These are phyloP conservation scores for Vaccinium macrocarpon DNA, from an alignment of 148 eudicot species.

Conservation along the genomic window DNA sequence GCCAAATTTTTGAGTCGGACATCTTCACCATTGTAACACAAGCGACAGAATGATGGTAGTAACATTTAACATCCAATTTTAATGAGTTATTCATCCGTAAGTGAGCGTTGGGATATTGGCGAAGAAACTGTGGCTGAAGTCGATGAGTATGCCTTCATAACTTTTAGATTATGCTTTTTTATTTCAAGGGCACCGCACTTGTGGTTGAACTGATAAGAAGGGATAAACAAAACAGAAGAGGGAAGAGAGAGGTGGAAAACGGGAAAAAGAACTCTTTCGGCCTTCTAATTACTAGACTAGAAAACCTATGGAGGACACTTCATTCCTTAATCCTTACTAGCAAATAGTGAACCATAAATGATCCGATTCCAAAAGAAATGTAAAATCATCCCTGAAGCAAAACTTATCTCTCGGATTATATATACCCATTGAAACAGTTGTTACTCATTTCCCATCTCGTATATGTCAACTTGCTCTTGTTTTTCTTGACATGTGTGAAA, in stretches of 20 bases:
- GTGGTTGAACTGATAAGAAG: not conserved
- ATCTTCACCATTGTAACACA: not conserved
- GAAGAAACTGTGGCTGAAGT: not conserved
- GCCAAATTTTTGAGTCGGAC: not conserved
- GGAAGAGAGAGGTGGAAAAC: not conserved
- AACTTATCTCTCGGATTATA: not conserved
- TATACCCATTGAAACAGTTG: not conserved
- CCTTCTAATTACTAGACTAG: not conserved
- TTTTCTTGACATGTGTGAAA: not conserved
- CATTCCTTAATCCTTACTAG: not conserved
- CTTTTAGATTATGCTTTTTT: not conserved
- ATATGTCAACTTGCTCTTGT: not conserved
- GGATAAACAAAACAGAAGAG: not conserved
- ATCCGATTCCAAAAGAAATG: not conserved
- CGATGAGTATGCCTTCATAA: no score
- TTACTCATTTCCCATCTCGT: not conserved
- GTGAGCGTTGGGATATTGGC: not conserved
- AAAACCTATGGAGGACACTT: not conserved
- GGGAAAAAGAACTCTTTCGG: not conserved
- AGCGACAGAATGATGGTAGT: not conserved
- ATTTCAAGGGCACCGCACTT: not conserved
- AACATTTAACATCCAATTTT: not conserved
- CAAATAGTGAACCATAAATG: not conserved
- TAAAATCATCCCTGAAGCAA: not conserved
- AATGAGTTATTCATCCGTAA: not conserved